phyloP scores from a whole-genome alignment of 139 green algal genomes.

The Haematococcus lacustris region DNA sequence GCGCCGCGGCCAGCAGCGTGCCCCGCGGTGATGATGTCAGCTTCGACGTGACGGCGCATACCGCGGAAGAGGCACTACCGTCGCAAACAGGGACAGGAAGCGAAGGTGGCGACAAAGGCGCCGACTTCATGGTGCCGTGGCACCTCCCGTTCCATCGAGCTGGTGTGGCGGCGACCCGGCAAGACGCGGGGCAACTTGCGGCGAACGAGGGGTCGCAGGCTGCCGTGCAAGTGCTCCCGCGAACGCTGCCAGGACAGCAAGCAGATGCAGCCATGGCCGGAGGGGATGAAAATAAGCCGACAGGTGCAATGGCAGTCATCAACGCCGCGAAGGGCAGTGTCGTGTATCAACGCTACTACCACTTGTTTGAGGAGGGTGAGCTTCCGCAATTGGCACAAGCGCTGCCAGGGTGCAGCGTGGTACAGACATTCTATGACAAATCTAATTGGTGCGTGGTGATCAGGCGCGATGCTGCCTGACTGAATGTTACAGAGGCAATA shows the following conservation, averaged over 20 bases:
- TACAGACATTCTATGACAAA: constrained; percentile 73
- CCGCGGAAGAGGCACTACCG: not conserved
- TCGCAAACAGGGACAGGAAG: not conserved
- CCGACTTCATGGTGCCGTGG: constrained; percentile 95
- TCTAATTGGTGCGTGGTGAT: constrained; percentile 84
- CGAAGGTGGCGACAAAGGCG: not conserved
- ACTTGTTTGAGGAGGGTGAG: constrained; percentile 84
- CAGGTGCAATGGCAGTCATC: too few relatives aligned
- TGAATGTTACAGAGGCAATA: too few relatives aligned
- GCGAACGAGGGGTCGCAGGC: not conserved
- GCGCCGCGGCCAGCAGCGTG: not conserved
- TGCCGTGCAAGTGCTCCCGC: not conserved
- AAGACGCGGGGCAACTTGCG: not conserved
- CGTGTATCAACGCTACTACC: constrained; percentile 94
- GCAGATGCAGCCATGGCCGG: not conserved
- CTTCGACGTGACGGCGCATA: not conserved
- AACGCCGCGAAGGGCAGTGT: constrained; percentile 71
- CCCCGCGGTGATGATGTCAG: too few relatives aligned
- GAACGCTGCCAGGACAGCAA: not conserved
- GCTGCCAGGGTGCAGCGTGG: constrained; percentile 29
- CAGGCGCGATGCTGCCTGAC: constrained; percentile 6
- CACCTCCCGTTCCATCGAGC: constrained; percentile 86
- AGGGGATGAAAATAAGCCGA: not conserved
- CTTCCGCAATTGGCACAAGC: constrained; percentile 55
- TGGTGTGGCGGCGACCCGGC: constrained; percentile 17